These are phyloP conservation scores for Neotropicomus parvogracilis DNA, from an alignment of 1,284 basidiomycete genomes.

Conservation along the genomic window DNA sequence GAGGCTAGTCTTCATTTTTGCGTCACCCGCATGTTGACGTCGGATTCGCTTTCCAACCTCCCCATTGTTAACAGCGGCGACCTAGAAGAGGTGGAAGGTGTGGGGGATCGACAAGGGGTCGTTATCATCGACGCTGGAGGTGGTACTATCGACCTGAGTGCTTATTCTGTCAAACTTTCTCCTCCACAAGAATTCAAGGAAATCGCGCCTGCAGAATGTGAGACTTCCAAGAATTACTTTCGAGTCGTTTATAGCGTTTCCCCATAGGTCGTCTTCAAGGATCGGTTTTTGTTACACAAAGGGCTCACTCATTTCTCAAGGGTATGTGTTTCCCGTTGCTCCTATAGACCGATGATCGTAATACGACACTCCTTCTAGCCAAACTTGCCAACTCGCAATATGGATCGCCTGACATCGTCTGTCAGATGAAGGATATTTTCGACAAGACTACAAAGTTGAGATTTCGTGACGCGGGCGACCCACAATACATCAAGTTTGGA, in stretches of 20 bases:
- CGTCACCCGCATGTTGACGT: conserved; percentile 34
- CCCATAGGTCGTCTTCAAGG: conserved; percentile 32
- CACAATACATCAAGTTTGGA: conserved; percentile 48
- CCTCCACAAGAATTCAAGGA: conserved; percentile 35
- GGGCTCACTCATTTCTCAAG: conserved; percentile 36
- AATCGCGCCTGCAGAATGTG: conserved; percentile 39
- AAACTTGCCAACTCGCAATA: conserved; percentile 33
- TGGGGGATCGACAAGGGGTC: conserved; percentile 36
- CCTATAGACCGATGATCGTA: not conserved
- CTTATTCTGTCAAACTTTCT: conserved; percentile 38
- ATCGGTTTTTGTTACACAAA: conserved; percentile 41
- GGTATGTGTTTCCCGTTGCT: conserved; percentile 17
- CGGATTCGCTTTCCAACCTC: conserved; percentile 21
- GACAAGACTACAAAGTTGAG: conserved; percentile 47
- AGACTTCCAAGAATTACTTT: not conserved
- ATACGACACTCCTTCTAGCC: conserved; percentile 22
- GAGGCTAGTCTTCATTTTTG: conserved; percentile 50
- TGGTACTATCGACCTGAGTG: conserved; percentile 54
- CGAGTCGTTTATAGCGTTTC: not conserved
- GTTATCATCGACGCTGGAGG: conserved; percentile 52
- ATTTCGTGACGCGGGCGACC: conserved; percentile 39
- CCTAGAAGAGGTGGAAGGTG: conserved; percentile 9
- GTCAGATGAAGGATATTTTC: conserved; percentile 41
- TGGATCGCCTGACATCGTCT: conserved; percentile 33
- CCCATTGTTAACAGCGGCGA: conserved; percentile 14